Percentiles rank a stretch among this genome's conserved stretches.
Conservation (phyloP, 768 basidiomycete genomes). For the Lenzites betulinus region DNA sequence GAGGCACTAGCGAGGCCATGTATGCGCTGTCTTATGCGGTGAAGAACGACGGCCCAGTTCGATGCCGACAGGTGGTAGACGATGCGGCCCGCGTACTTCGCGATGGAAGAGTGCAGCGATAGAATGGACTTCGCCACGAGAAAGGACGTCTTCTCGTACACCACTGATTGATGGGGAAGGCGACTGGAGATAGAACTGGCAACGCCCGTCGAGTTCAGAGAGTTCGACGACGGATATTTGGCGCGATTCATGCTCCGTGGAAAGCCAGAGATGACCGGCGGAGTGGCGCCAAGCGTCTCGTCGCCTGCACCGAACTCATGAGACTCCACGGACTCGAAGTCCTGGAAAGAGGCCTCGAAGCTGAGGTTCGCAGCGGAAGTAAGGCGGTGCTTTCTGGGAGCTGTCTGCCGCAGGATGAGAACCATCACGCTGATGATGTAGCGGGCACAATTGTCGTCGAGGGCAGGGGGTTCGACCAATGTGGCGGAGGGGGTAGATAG, state of each 20-base stretch:
- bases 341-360: conserved; percentile 66
- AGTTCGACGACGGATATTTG: conserved; percentile 21
- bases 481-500: conserved; percentile 31
- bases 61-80: conserved; percentile 86
- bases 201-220: conserved; percentile 23
- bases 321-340: conserved; percentile 62
- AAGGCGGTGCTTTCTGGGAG: conserved; percentile 54
- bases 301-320: conserved; percentile 23
- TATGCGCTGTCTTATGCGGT: conserved; percentile 69
- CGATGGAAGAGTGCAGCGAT: conserved; percentile 61
- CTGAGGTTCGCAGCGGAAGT: conserved; percentile 62
- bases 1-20: conserved; percentile 55
- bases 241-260: conserved; percentile 22
- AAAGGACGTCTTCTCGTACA: conserved; percentile 34
- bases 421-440: conserved; percentile 84
- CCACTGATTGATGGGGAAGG: conserved; percentile 19
- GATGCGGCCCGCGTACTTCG: conserved; percentile 74
- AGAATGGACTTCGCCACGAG: conserved; percentile 28
- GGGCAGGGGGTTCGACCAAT: conserved; percentile 62
- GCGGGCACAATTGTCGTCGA: conserved; percentile 81
- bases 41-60: conserved; percentile 81
- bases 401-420: conserved; percentile 75
- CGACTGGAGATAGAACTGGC: conserved; percentile 15
- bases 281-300: conserved; percentile 8
- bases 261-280: conserved; percentile 21